Percentiles rank a stretch among this genome's conserved stretches.
Evolutionary conservation across 331 rosid genomes (phyloP).

Genomic region (Quercus lobata): DNA sequence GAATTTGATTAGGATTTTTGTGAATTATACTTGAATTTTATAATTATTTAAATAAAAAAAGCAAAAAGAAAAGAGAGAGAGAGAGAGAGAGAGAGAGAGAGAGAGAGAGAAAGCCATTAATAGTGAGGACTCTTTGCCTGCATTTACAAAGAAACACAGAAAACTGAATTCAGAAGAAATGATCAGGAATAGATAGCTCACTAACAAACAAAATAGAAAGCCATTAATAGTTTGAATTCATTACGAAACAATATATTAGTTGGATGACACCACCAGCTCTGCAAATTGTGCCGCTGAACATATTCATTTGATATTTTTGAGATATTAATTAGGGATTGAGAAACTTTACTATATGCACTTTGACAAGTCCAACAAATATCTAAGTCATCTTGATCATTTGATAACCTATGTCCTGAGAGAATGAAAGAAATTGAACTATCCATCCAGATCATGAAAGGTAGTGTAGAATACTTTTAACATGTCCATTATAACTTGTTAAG

Average conservation of each 20-base stretch:
- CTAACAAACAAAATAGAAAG: not conserved
- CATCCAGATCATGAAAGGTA: not conserved
- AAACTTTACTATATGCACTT: not conserved
- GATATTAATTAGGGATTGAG: not conserved
- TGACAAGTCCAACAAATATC: not conserved
- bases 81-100: too few species aligned
- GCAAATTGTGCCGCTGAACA: not conserved
- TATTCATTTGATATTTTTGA: not conserved
- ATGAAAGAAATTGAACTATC: not conserved
- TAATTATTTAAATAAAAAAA: too few species aligned
- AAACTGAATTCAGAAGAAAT: too few species aligned
- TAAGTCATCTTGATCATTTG: not conserved
- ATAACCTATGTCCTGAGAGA: not conserved
- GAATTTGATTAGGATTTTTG: too few species aligned
- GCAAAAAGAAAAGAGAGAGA: too few species aligned
- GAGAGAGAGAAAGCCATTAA: too few species aligned
- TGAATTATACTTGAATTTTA: too few species aligned
- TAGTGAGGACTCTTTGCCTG: too few species aligned
- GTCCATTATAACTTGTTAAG: slow-evolving; percentile 79
- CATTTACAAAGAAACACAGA: too few species aligned
- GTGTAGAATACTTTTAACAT: slow-evolving; percentile 41
- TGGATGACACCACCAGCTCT: not conserved
- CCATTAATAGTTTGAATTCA: not conserved
- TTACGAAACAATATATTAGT: too few species aligned
- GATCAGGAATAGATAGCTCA: too few species aligned